Percentiles rank a stretch among this genome's conserved stretches.
phyloP scores from a whole-genome alignment of 768 basidiomycete species.

The Macrolepiota albuminosa region DNA sequence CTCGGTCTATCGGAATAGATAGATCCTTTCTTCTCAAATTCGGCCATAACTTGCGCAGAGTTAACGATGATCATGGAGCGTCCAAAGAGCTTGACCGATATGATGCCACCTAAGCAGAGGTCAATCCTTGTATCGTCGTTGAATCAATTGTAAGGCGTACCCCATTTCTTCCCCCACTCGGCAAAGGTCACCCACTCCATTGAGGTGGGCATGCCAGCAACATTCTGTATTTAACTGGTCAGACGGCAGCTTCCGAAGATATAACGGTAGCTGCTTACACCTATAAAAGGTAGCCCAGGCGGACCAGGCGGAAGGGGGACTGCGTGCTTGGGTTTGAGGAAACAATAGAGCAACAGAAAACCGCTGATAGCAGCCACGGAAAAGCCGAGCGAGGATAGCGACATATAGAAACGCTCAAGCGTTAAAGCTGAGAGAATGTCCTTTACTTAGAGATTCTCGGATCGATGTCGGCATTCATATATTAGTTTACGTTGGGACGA shows the following conservation, averaged over 20 bases:
- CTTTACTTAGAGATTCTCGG: not conserved
- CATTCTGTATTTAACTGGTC: constrained; percentile 28
- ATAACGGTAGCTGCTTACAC: not conserved
- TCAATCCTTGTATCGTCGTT: not conserved
- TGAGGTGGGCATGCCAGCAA: constrained; percentile 38
- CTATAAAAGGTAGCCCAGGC: constrained; percentile 23
- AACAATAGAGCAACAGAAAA: constrained; percentile 11
- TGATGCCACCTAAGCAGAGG: constrained; percentile 29
- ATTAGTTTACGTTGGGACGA: too few relatives aligned
- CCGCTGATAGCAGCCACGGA: constrained; percentile 1
- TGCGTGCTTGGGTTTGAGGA: constrained; percentile 16
- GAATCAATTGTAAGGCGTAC: constrained; percentile 20
- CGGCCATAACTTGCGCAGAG: constrained; percentile 35
- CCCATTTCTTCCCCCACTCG: constrained; percentile 50
- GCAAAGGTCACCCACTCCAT: constrained; percentile 46
- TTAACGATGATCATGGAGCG: constrained; percentile 46
- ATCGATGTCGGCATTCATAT: too few relatives aligned
- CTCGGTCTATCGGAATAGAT: constrained; percentile 46
- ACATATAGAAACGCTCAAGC: not conserved
- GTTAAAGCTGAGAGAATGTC: not conserved
- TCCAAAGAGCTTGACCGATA: constrained; percentile 37
- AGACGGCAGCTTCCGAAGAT: not conserved
- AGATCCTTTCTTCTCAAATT: constrained; percentile 42
- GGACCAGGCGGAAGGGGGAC: constrained; percentile 36
- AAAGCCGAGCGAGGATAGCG: not conserved